Base-by-base conservation (phyloP, 2,329 filamentous ascomycete genomes). In the Colletotrichum shisoi region DNA sequence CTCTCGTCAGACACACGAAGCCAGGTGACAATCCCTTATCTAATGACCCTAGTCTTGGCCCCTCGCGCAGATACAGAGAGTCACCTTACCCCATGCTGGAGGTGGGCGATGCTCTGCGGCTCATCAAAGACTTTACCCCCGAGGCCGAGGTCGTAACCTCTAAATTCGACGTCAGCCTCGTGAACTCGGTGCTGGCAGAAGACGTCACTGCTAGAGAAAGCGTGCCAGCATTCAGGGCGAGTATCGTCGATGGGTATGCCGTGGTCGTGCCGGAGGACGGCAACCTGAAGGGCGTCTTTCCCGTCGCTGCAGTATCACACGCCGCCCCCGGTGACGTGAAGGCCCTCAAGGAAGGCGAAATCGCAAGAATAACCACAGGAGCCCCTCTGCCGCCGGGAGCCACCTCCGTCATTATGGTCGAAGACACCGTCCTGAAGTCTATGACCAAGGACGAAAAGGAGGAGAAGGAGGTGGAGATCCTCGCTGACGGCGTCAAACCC, bases 171-270 rank as follows among this genome's bases (percentile, higher is more conserved):
- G 82, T 84, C 40, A 79, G 79, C 2, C 80, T 98, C 0, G 86
- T 94, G 1, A 93, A 93, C 8, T 87, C 85, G 9, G 89, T 98
- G 0, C 81, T 99, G 1, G 93, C 94, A 0, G 88, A 93, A 74
- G 91, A 96, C 71, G 89, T 99, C 27, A 86, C 83, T 45, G 93
- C 95, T 0, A 80, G 80, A 4, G 94, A 97, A 75, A 87, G 90
- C 8, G 95, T 99, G 0, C 95, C 95, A 0, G 95, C 94, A 0
- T 99, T 96, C 79, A 85, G 93, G 66, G 95, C 95, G 19, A 98
- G 94, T 75, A 98, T 97, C 46, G 95, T 99, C 0, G 95, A 99
- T 76, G 95, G 95, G 1, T 99, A 99, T 74, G 95, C 95, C 2
- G 86, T 96, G 0, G 88, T 94, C 44, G 89, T 87, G 6, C 84